Percentiles rank a stretch among this genome's conserved stretches.
phyloP scores from a whole-genome alignment of 1,139 yeast genomes.

The Candida anutae region DNA sequence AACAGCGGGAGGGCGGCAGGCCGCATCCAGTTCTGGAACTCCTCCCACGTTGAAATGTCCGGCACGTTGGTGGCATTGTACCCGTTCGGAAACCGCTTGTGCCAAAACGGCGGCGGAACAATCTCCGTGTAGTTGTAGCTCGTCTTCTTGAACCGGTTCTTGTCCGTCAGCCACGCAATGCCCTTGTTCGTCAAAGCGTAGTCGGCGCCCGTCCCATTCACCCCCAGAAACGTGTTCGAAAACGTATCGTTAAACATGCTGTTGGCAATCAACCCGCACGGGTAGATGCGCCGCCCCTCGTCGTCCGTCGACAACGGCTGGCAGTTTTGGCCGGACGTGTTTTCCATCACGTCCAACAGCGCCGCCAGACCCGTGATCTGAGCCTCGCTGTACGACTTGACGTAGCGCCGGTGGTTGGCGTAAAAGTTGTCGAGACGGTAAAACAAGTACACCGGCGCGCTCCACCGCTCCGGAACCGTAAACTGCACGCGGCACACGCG shows the following conservation, averaged over 20 bases:
- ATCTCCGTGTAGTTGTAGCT: slow-evolving; percentile 61
- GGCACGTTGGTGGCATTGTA: slow-evolving; percentile 82
- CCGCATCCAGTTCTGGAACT: slow-evolving; percentile 97
- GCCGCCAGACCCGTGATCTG: slow-evolving; percentile 77
- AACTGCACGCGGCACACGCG: slow-evolving; percentile 74
- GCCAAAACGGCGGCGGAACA: slow-evolving; percentile 96
- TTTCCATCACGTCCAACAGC: slow-evolving; percentile 45
- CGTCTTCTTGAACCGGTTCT: slow-evolving; percentile 73
- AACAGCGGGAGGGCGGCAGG: slow-evolving; percentile 86
- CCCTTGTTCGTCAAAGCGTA: slow-evolving; percentile 60
- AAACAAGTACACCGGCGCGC: slow-evolving; percentile 70
- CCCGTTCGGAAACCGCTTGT: slow-evolving; percentile 75
- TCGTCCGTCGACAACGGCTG: slow-evolving; percentile 61
- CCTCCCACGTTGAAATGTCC: slow-evolving; percentile 67
- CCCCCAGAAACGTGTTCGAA: slow-evolving; percentile 40
- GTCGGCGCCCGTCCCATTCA: slow-evolving; percentile 38
- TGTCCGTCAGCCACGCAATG: slow-evolving; percentile 84
- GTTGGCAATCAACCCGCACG: slow-evolving; percentile 95
- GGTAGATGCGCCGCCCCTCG: slow-evolving; percentile 63
- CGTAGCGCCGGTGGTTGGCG: slow-evolving; percentile 92
- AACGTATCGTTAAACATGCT: slow-evolving; percentile 86
- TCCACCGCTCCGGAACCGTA: slow-evolving; percentile 64
- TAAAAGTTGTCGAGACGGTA: slow-evolving; percentile 78
- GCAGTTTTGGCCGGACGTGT: slow-evolving; percentile 77
- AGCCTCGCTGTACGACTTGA: slow-evolving; percentile 82